phyloP scores from a whole-genome alignment of 148 eudicot species.

The Camellia japonica region DNA sequence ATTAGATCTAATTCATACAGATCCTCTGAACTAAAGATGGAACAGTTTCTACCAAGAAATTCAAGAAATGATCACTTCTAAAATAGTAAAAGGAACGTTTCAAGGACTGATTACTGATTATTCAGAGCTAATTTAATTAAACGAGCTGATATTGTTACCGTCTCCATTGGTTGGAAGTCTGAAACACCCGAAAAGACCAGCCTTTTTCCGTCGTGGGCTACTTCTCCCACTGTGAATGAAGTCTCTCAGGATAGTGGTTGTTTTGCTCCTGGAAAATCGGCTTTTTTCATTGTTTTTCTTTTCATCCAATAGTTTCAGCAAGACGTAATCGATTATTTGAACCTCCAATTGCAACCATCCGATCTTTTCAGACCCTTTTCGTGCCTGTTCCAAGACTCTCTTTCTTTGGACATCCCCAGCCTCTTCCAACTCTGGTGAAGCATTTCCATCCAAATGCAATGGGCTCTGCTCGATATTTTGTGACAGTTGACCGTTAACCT shows the following conservation, averaged over 20 bases:
- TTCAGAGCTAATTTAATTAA: background rate
- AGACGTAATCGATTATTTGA: slow-evolving; percentile 60
- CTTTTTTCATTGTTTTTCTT: slow-evolving; percentile 50
- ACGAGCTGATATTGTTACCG: slow-evolving; percentile 16
- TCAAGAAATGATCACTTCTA: slow-evolving; percentile 12
- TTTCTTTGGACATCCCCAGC: slow-evolving; percentile 31
- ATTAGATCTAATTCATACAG: slow-evolving; percentile 21
- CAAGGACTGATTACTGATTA: background rate
- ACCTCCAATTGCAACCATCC: slow-evolving; percentile 62
- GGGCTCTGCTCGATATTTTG: slow-evolving; percentile 47
- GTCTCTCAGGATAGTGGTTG: slow-evolving; percentile 30
- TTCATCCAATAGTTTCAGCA: slow-evolving; percentile 60
- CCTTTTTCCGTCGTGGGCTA: slow-evolving; percentile 9
- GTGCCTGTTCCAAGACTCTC: slow-evolving; percentile 54
- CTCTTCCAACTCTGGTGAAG: slow-evolving; percentile 36
- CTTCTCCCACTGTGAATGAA: slow-evolving; percentile 49
- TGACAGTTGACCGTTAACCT: slow-evolving; percentile 50
- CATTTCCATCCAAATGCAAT: slow-evolving; percentile 20
- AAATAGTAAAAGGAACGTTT: slow-evolving; percentile 13
- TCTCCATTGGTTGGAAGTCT: slow-evolving; percentile 21
- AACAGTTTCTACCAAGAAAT: slow-evolving; percentile 13
- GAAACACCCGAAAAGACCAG: background rate
- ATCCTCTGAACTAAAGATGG: slow-evolving; percentile 11
- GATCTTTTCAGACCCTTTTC: slow-evolving; percentile 71
- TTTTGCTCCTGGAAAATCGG: slow-evolving; percentile 34